Evolutionary conservation across 495 filamentous ascomycete species (phyloP), one percentile per base, ranked within the genome.

Genomic region (Penicillium canescens): DNA sequence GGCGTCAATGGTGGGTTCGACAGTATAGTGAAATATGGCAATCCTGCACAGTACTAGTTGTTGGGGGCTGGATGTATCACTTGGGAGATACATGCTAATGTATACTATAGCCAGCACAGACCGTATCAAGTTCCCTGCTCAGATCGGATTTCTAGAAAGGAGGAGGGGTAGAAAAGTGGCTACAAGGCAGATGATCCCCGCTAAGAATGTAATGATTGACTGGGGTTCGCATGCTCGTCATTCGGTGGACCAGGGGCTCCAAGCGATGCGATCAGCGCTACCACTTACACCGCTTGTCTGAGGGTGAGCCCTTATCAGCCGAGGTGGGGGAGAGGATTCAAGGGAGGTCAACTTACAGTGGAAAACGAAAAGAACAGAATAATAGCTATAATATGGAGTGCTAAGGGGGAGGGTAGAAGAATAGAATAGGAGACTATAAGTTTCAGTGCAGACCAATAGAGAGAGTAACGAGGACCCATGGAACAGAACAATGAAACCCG

Each of bases 261-360:
- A 58, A 54, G 43, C 54, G 60, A 63, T 43, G 34, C 50, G 55
- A 63, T 63, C 57, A 56, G 62, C 62, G 50, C 54, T 57, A 53
- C 58, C 57, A 60, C 23, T 44, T 63, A 63, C 63, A 66, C 63
- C 63, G 63, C 63, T 66, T 61, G 42, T 66, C 63, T 63, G 55
- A 54, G 50, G 26, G 45, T 48, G 38, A 46, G 37, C 42, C 40
- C 58, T 48, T 57, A 56, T 57, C 50, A 21, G 26, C 55, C 26
- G 24, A 43, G 31, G 43, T 38, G 24, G 40, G 40, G 12, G 23
- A 20, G 11, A 14, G 50, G 18, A 23, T n/a, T 38, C 23, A 11
- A 20, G 16, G 16, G 16, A 33, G 16, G 18, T 55, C 41, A 12
- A 14, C 31, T 33, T 33, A 34, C 23, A 23, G n/a, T 52, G 34